Evolutionary conservation across 805 yeast species (phyloP).

Genomic region (Candida manassasensis): DNA sequence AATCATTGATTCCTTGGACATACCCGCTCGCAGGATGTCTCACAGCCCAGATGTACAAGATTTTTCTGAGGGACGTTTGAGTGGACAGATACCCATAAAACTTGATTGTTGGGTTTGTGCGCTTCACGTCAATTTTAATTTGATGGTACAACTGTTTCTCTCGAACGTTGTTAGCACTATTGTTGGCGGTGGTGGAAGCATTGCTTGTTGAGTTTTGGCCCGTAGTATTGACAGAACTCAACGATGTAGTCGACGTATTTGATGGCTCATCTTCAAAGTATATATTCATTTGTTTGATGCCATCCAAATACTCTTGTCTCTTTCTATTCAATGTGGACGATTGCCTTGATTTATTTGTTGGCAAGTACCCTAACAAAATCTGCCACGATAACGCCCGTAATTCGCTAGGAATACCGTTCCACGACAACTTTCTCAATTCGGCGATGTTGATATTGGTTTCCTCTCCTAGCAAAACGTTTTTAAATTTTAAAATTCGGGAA

Average conservation of each 20-base stretch:
- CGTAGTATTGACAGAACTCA: constrained; percentile 1
- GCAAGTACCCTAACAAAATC: constrained; percentile 80
- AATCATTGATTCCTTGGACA: constrained; percentile 95
- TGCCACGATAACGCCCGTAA: constrained; percentile 88
- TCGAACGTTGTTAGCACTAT: constrained; percentile 10
- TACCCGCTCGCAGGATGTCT: constrained; percentile 97
- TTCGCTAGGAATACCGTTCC: constrained; percentile 90
- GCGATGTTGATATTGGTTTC: constrained; percentile 56
- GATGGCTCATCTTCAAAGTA: constrained; percentile 27
- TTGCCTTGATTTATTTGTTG: constrained; percentile 78
- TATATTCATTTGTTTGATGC: constrained; percentile 53
- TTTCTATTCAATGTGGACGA: constrained; percentile 66
- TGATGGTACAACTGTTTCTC: constrained; percentile 85
- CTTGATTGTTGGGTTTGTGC: constrained; percentile 83
- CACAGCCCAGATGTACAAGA: constrained; percentile 89
- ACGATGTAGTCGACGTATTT: constrained; percentile 10
- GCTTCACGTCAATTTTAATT: constrained; percentile 87
- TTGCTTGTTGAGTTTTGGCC: constrained; percentile 14
- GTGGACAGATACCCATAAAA: constrained; percentile 66
- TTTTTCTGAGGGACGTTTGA: constrained; percentile 74
- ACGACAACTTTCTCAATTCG: constrained; percentile 72
- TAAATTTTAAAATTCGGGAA: constrained; percentile 63
- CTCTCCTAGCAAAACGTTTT: constrained; percentile 46
- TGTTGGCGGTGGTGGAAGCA: constrained; percentile 29
- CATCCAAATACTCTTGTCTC: constrained; percentile 79